A percentile compares a stretch with the other conserved stretches of the same genome.
Evolutionary conservation across 495 filamentous ascomycete species (phyloP).

Genomic region (Oidiodendron maius): DNA sequence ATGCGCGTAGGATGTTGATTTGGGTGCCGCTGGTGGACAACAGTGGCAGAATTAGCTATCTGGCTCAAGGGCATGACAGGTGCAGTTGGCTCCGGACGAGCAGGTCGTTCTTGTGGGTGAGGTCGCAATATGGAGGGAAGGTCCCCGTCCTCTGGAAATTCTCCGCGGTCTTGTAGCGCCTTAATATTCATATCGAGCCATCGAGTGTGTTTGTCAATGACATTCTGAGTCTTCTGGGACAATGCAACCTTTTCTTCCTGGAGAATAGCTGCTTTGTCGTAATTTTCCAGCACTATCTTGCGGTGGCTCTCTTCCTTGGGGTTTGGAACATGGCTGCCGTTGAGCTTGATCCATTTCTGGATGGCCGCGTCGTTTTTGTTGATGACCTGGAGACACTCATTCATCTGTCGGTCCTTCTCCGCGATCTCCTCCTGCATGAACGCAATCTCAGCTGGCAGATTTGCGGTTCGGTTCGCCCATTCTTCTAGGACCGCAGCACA

Average conservation of each 20-base stretch:
- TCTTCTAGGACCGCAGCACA: constrained; percentile 86
- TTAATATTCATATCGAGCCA: constrained; percentile 84
- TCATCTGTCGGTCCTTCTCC: constrained; percentile 77
- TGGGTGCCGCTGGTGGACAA: constrained; percentile 36
- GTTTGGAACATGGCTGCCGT: constrained; percentile 75
- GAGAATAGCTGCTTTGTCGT: constrained; percentile 62
- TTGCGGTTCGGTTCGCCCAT: constrained; percentile 80
- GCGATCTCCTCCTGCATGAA: constrained; percentile 93
- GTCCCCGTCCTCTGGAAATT: constrained; percentile 71
- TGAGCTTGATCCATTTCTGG: constrained; percentile 83
- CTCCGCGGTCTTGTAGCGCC: constrained; percentile 69
- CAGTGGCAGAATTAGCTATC: constrained; percentile 30
- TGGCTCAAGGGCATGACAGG: constrained; percentile 40
- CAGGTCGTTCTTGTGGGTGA: constrained; percentile 27
- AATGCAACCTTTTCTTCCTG: constrained; percentile 85
- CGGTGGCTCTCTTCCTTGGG: constrained; percentile 77
- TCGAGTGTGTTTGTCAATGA: constrained; percentile 85
- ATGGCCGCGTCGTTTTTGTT: constrained; percentile 72
- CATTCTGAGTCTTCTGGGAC: constrained; percentile 65
- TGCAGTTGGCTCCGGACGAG: constrained; percentile 39
- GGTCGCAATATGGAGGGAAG: constrained; percentile 73
- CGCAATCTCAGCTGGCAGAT: constrained; percentile 84
- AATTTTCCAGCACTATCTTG: constrained; percentile 64
- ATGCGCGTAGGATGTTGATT: constrained; percentile 34
- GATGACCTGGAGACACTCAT: constrained; percentile 67